Evolutionary conservation across 2,329 filamentous ascomycete species (phyloP), one percentile per base, ranked within the genome.

Genomic region (Sporothrix dimorphospora): DNA sequence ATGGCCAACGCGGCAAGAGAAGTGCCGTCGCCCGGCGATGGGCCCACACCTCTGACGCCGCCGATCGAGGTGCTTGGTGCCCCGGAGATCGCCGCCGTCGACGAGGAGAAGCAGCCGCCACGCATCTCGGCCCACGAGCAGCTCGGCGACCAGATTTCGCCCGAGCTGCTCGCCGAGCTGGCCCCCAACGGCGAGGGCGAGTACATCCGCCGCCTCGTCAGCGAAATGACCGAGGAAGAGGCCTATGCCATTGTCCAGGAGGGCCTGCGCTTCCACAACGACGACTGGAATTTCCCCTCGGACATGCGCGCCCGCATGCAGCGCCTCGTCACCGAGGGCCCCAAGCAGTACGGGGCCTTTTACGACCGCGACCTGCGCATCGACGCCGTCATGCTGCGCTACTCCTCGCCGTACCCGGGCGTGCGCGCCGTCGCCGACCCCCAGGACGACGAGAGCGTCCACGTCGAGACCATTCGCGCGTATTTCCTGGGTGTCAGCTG

Each of bases 271-370:
- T 83, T 83, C 74, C 81, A 83, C 73, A 76, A 77, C 27, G 82
- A 84, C 70, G 83, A 84, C 75, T 83, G 82, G 81, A 83, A 83
- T 75, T 84, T 84, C 51, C 82, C 82, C 0, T 75, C 79, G 1
- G 81, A 82, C 4, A 84, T 83, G 82, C 77, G 81, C 30, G 78
- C 79, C n/a, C 81, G 81, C 21, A 83, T 84, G 81, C 74, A 76
- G 70, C 76, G 75, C n/a, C 77, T 83, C 1, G 74, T 84, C 1
- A 69, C 74, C 16, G 73, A 78, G 12, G 82, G 82, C 0, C 78
- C 77, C 1, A 82, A 84, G 72, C 66, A 75, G 0, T 84, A 83
- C 72, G 82, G 82, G 6, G 79, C 81, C 8, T 79, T 79, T 42
- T 84, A 82, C 69, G 82, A 81, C 66, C 79, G 81, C 8, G 82